Base-by-base conservation (phyloP, 352 stramenopile genomes). In the Globisporangium parvum region DNA sequence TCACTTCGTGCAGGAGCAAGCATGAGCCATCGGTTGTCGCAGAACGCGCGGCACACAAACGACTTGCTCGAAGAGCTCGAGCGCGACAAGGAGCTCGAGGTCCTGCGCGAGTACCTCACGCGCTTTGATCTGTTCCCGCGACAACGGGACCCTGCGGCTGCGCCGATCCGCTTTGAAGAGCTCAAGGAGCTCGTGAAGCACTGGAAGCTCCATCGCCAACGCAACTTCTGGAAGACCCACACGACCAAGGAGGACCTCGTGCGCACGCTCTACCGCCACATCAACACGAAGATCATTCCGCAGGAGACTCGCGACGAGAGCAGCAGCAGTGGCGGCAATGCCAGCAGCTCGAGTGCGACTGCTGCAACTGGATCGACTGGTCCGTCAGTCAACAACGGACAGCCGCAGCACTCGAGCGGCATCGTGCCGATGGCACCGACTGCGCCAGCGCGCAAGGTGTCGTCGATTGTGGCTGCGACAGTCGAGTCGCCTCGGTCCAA, bases 181-280 rank as follows among this genome's bases (percentile, higher is more conserved):
- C 69, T 96, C n/a, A 95, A 95, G 58, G 88, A 96, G 54, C 67
- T 96, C 12, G 84, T 91, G 1, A 91, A 94, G 47, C 79, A 93
- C 60, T 96, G 85, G 84, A 96, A 96, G 55, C 66, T 96, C 6
- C 85, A 96, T 49, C 82, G 88, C 1, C 82, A 93, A 60, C 81
- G 85, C 33, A 91, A 93, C 51, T 96, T 96, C 56, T 96, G 87
- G 87, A 96, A 95, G 57, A 92, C 71, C 11, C 87, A 96, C 68
- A 83, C 79, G 33, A 89, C 80, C 33, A 95, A 94, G 57, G 85
- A 96, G 56, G 85, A 96, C 28, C 79, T 96, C 14, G 85, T 94
- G 39, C 77, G 69, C 8, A 93, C 82, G 15, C 61, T 95, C 4
- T 89, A 93, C 47, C 77, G 83, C 18, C 84, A 95, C 52, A 96